Evolutionary conservation across 2,329 filamentous ascomycete genomes (phyloP).

Genomic region (Hysterium pulicare): DNA sequence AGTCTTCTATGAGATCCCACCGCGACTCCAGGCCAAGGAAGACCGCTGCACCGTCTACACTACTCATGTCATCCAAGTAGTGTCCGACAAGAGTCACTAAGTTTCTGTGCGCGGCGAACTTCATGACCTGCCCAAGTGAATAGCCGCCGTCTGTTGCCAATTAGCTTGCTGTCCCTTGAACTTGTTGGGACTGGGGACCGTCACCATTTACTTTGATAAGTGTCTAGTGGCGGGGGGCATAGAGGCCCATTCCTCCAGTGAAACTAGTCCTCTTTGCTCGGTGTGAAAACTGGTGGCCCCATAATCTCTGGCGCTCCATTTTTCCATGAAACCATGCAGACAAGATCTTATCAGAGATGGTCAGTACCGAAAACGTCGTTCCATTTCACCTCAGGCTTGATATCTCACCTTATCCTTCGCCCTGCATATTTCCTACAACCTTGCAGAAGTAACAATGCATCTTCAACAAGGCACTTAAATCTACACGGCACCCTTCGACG

Average conservation of each 20-base stretch:
- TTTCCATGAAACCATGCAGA: slow-evolving; percentile 1
- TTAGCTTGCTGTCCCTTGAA: not conserved
- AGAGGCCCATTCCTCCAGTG: slow-evolving; percentile 1
- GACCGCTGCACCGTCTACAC: slow-evolving; percentile 3
- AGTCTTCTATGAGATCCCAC: slow-evolving; percentile 3
- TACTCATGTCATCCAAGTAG: slow-evolving; percentile 3
- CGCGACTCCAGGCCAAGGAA: slow-evolving; percentile 2
- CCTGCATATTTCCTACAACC: slow-evolving; percentile 2
- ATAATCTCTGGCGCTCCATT: slow-evolving; percentile 2
- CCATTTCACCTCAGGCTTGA: not conserved
- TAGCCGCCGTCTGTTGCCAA: slow-evolving; percentile 1
- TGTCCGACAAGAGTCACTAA: slow-evolving; percentile 2
- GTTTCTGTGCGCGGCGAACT: slow-evolving; percentile 2
- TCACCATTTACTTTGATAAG: slow-evolving; percentile 1
- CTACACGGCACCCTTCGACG: slow-evolving; percentile 2
- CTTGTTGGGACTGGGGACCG: not conserved
- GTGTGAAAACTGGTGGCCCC: slow-evolving; percentile 2
- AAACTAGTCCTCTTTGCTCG: not conserved
- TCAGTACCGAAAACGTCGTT: not conserved
- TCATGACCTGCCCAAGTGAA: slow-evolving; percentile 2
- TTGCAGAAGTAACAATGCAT: slow-evolving; percentile 3
- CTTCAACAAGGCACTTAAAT: slow-evolving; percentile 2
- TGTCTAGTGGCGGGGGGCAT: not conserved
- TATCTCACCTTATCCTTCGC: slow-evolving; percentile 1
- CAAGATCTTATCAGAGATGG: not conserved